Base-by-base conservation (phyloP, 1,284 basidiomycete genomes). In the Trametes hirsuta region DNA sequence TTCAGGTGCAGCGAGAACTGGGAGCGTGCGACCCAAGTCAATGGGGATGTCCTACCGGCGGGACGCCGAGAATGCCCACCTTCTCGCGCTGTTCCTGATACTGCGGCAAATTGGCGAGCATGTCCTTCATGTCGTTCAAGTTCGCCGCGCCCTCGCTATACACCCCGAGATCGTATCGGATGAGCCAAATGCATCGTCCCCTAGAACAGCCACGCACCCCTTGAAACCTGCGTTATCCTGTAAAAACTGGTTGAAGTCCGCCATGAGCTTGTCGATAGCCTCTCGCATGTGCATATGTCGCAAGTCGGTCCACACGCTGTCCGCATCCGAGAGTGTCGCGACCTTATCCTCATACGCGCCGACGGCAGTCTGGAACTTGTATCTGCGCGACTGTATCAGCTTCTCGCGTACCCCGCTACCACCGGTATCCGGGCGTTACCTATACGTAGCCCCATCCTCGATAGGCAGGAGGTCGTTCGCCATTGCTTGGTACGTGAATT, bases 401-500 rank as follows among this genome's bases (percentile, higher is more conserved):
- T 37, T 41, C 49, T 44, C 47, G 35, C 35, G 36, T n/a, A 12
- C 18, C 34, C 5, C 6, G 6, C 30, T 35, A 12, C 5, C n/a
- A 3, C 21, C 11, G 3, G 36, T 12, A 15, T 44, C 15, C 15
- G 12, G 56, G 14, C 79, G 89, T 66, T 74, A 97, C 90, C 84
- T 88, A 76, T 98, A 99, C 73, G 84, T 88, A 3, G 81, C 84
- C 25, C 95, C 97, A 64, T 95, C 87, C 59, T 93, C 85, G 59
- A 99, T 93, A 18, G 90, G 87, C 1, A 99, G 81, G 34, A 99
- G 76, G 74, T 99, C 97, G 69, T 97, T 95, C 52, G 89, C 91
- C 97, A 99, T 99, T 0, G 97, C 97, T 75, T 99, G 97, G 74
- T 99, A 99, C 41, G 95, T 98, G 72, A 99, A 99, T 71, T 99